Percentiles rank a stretch among this genome's conserved stretches.
These are phyloP conservation scores for Serendipita indica DNA, from an alignment of 768 basidiomycete species.

Conservation along the genomic window DNA sequence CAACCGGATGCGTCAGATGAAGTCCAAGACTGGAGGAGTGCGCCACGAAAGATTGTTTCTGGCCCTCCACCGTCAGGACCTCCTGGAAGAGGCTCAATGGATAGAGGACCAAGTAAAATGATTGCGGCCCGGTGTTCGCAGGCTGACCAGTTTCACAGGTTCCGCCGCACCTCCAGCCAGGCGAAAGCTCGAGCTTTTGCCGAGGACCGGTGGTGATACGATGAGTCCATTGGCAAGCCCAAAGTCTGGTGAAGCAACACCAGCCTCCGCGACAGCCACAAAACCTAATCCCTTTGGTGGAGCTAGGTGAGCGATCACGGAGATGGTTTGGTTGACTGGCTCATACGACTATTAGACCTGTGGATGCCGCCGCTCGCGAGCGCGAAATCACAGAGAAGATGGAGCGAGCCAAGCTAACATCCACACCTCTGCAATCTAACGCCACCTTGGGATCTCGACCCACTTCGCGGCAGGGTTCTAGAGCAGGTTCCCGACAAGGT, in stretches of 20 bases:
- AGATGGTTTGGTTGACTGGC: slow-evolving; percentile 8
- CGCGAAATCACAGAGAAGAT: slow-evolving; percentile 57
- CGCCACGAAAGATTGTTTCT: background rate
- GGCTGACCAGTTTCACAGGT: slow-evolving; percentile 56
- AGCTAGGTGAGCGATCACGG: slow-evolving; percentile 41
- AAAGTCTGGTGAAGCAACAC: slow-evolving; percentile 40
- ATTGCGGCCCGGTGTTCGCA: slow-evolving; percentile 25
- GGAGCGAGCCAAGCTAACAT: slow-evolving; percentile 38
- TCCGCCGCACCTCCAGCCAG: slow-evolving; percentile 69
- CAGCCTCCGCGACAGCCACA: slow-evolving; percentile 30
- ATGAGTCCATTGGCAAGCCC: slow-evolving; percentile 63
- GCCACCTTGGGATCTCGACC: slow-evolving; percentile 17
- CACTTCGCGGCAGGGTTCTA: background rate
- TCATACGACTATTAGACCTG: slow-evolving; percentile 39
- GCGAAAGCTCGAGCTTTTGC: slow-evolving; percentile 72
- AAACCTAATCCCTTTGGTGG: slow-evolving; percentile 68
- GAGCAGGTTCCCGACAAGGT: slow-evolving; percentile 2
- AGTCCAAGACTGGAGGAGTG: slow-evolving; percentile 13
- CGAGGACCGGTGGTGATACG: slow-evolving; percentile 55
- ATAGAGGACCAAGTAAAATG: slow-evolving; percentile 19
- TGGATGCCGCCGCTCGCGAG: slow-evolving; percentile 68
- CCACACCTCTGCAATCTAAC: slow-evolving; percentile 21
- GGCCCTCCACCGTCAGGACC: slow-evolving; percentile 16
- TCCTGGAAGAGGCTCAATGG: slow-evolving; percentile 36
- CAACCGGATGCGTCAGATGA: slow-evolving; percentile 26